Conservation (phyloP, 1,139 yeast genomes). For the Debaryomycetaceae sp. region DNA sequence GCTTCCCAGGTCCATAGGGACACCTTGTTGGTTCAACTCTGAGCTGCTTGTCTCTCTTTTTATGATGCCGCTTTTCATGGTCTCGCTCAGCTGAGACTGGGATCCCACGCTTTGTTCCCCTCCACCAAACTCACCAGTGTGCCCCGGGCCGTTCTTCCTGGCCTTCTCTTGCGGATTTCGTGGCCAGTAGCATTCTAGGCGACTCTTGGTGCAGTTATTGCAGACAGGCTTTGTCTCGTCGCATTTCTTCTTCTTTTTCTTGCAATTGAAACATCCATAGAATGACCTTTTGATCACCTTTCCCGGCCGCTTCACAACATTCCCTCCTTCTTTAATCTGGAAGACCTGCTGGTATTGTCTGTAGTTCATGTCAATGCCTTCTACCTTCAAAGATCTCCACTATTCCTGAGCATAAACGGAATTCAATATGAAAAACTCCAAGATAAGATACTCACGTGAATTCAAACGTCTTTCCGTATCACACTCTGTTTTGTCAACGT, state of each 20-base stretch:
- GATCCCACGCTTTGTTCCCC: background rate
- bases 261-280: background rate
- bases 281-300: background rate
- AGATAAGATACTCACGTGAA: background rate
- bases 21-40: background rate
- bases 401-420: no score
- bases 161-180: background rate
- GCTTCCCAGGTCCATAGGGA: background rate
- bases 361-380: background rate
- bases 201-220: slow-evolving; percentile 2
- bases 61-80: background rate
- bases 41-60: background rate
- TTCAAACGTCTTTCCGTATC: no score
- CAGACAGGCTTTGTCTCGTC: slow-evolving; percentile 6
- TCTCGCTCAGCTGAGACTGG: background rate
- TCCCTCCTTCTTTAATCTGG: background rate
- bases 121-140: background rate
- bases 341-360: background rate
- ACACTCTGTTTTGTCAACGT: no score
- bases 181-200: slow-evolving; percentile 3
- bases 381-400: no score
- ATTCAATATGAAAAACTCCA: no score
- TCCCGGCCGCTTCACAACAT: background rate
- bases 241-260: slow-evolving; percentile 4
- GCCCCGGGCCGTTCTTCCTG: background rate